Evolutionary conservation across 441 rosid species (phyloP), one percentile per base, ranked within the genome.

Genomic region (Brassica hybrid): DNA sequence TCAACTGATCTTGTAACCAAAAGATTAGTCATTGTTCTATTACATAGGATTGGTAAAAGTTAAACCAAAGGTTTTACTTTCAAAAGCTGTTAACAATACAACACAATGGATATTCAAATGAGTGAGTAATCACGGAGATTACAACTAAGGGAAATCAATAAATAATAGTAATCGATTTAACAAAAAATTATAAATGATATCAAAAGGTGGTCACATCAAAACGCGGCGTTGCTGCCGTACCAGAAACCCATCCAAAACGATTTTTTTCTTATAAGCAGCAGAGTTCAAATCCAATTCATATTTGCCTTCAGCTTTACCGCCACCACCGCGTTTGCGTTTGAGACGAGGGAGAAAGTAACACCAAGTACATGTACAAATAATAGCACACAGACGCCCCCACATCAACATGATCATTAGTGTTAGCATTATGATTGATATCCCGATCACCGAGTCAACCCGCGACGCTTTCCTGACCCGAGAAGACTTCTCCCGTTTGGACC

Each of bases 341-440:
- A 81, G 71, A 18, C 82, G 84, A 63, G 89, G 88, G 48, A 84
- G 58, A 60, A 90, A 76, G 54, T 85, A 94, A 48, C 91, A 76
- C 93, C 97, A 94, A 14, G 87, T 85, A 4, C 88, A 85, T 45
- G 96, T 83, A 75, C 96, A 94, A 32, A 94, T 65, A 70, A 94
- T 80, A 1, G 98, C 96, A n/a, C 94, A 94, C 10, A 90, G 13
- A 54, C 89, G 85, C 32, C 98, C 98, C 90, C 91, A 90, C 0
- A 81, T 12, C 11, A 92, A 61, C 87, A 87, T 84, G 70, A 88
- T 85, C 38, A 91, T 3, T 36, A 94, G 69, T 4, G 93, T 88
- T 72, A 88, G 82, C 83, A 80, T 34, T 21, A 94, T 70, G 14
- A 94, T 71, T 2, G 83, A 82, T 88, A 89, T 77, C 2, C 97